These are phyloP conservation scores for Wickerhamiella qilinensis DNA, from an alignment of 805 yeast species.

Conservation along the genomic window DNA sequence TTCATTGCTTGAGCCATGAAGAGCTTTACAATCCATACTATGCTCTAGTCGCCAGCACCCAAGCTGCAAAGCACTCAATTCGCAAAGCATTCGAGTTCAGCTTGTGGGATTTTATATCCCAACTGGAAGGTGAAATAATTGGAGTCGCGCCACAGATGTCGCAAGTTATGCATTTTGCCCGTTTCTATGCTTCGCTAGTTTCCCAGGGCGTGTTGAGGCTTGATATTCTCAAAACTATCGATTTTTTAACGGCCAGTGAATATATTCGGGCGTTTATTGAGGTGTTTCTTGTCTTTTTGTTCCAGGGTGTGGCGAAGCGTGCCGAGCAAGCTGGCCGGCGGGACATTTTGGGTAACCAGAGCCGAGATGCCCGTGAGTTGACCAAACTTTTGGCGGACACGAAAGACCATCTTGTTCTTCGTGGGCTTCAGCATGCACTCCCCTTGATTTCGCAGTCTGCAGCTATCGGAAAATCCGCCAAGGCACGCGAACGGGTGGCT, in stretches of 20 bases:
- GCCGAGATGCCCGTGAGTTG: constrained; percentile 33
- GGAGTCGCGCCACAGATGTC: constrained; percentile 28
- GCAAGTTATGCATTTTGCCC: constrained; percentile 54
- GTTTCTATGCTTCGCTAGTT: constrained; percentile 62
- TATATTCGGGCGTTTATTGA: constrained; percentile 61
- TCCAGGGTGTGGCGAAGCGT: constrained; percentile 37
- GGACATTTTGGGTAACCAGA: constrained; percentile 14
- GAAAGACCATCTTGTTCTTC: constrained; percentile 39
- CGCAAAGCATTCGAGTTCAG: constrained; percentile 77
- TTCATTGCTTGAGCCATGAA: constrained; percentile 79
- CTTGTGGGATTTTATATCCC: constrained; percentile 74
- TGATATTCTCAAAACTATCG: constrained; percentile 55
- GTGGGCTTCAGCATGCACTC: constrained; percentile 52
- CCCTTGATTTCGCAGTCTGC: constrained; percentile 27
- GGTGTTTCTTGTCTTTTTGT: constrained; percentile 48
- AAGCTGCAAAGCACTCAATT: constrained; percentile 55
- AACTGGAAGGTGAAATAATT: constrained; percentile 40
- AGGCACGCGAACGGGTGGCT: constrained; percentile 34
- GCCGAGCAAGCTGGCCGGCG: constrained; percentile 16
- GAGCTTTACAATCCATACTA: constrained; percentile 80
- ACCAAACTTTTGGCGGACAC: constrained; percentile 38
- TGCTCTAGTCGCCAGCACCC: constrained; percentile 57
- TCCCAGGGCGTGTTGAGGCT: constrained; percentile 60
- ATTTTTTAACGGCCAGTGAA: constrained; percentile 47
- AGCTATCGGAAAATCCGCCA: constrained; percentile 35